A percentile compares a stretch with the other conserved stretches of the same genome.
These are phyloP conservation scores for Agrocybe praecox DNA, from an alignment of 768 basidiomycete genomes.

Conservation along the genomic window DNA sequence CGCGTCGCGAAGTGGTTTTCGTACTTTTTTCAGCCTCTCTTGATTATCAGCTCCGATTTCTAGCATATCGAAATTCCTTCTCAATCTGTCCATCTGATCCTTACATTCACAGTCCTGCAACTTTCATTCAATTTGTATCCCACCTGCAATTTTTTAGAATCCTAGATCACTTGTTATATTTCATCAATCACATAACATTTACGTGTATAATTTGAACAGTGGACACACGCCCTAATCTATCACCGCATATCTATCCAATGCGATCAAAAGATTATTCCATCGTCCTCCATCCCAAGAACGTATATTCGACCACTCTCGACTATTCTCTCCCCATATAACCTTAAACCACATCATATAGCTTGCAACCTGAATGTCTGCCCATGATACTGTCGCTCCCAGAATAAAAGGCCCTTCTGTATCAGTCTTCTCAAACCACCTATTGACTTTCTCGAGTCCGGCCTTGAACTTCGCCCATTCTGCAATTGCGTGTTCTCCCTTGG, in stretches of 20 bases:
- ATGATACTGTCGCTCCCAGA: slow-evolving; percentile 35
- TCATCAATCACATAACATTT: too few relatives aligned
- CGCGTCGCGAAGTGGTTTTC: too few relatives aligned
- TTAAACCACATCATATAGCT: slow-evolving; percentile 28
- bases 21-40: too few relatives aligned
- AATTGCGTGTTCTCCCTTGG: slow-evolving; percentile 26
- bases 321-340: slow-evolving; percentile 32
- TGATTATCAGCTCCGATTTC: too few relatives aligned
- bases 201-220: too few relatives aligned
- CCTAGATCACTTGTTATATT: too few relatives aligned
- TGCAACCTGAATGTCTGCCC: slow-evolving; percentile 41
- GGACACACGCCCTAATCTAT: too few relatives aligned
- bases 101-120: too few relatives aligned
- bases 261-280: slow-evolving; percentile 26
- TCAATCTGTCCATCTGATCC: too few relatives aligned
- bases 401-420: slow-evolving; percentile 27
- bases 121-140: too few relatives aligned
- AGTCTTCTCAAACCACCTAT: slow-evolving; percentile 26
- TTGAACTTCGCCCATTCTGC: slow-evolving; percentile 35
- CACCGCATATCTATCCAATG: slow-evolving; percentile 23
- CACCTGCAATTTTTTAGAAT: too few relatives aligned
- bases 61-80: too few relatives aligned
- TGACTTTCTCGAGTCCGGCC: slow-evolving; percentile 24
- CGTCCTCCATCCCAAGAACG: slow-evolving; percentile 36
- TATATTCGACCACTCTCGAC: slow-evolving; percentile 39